Conservation (phyloP, 1,139 yeast genomes). For the Pichia sp. region DNA sequence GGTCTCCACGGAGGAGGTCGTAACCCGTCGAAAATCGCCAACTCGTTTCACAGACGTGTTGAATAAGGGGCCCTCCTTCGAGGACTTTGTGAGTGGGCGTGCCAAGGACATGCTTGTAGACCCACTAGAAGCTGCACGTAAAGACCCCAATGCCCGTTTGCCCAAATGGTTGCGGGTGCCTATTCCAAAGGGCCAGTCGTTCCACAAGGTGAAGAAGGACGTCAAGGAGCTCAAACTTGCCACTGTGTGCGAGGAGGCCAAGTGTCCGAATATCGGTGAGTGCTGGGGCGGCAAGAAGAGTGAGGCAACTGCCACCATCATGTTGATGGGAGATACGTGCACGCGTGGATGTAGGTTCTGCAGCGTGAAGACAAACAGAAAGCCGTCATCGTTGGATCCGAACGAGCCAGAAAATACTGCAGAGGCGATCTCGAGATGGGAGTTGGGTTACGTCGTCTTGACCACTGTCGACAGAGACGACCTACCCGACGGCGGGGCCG, state of each 20-base stretch:
- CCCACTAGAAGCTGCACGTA: conserved; percentile 66
- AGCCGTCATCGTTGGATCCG: conserved; percentile 88
- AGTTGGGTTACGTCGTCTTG: conserved; percentile 93
- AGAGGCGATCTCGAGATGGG: conserved; percentile 97
- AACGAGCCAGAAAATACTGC: conserved; percentile 98
- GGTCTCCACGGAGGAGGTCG: conserved; percentile 5
- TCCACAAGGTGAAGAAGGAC: conserved; percentile 75
- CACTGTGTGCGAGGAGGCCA: conserved; percentile 97
- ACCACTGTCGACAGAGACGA: conserved; percentile 99
- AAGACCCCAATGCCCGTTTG: conserved; percentile 54
- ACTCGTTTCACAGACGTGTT: conserved; percentile 69
- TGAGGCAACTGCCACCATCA: conserved; percentile 98
- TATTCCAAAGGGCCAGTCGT: conserved; percentile 87
- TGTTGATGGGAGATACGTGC: conserved; percentile 98
- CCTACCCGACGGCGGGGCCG: conserved; percentile 86
- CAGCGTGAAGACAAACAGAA: conserved; percentile 87
- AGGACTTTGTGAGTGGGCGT: conserved; percentile 78
- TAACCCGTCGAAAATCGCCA: conserved; percentile 42
- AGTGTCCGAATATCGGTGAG: conserved; percentile 98
- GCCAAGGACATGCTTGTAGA: conserved; percentile 62
- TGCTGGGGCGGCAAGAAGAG: conserved; percentile 98
- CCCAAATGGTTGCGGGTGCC: conserved; percentile 96
- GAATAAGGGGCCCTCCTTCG: conserved; percentile 88
- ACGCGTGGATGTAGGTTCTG: conserved; percentile 98
- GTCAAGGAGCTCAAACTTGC: conserved; percentile 83